Evolutionary conservation across 1,284 basidiomycete species (phyloP).

Genomic region (Marasmius sp.): DNA sequence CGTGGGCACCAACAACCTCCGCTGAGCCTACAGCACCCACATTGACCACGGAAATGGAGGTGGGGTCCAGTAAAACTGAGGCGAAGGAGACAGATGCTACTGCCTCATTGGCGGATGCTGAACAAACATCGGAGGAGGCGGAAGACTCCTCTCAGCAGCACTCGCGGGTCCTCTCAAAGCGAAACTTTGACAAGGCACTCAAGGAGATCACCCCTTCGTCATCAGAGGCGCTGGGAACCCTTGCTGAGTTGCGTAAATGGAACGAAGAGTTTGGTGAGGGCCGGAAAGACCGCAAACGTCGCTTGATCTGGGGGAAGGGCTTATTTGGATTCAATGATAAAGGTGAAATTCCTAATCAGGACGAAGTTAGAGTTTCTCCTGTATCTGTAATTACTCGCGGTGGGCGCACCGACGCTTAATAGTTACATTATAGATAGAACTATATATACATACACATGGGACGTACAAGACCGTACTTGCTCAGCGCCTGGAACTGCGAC

Average conservation of each 20-base stretch:
- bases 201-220: slow-evolving; percentile 86
- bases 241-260: slow-evolving; percentile 86
- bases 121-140: neutral
- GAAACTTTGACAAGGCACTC: slow-evolving; percentile 80
- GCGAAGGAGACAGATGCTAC: neutral
- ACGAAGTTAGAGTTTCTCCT: slow-evolving; percentile 40
- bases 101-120: neutral
- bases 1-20: slow-evolving; percentile 51
- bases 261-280: slow-evolving; percentile 91
- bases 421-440: slow-evolving; percentile 8
- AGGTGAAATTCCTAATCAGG: slow-evolving; percentile 32
- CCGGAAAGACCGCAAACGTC: slow-evolving; percentile 54
- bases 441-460: neutral
- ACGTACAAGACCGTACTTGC: neutral
- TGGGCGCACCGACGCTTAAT: neutral
- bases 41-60: slow-evolving; percentile 13
- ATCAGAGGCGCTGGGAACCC: slow-evolving; percentile 77
- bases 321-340: slow-evolving; percentile 68
- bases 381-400: slow-evolving; percentile 13
- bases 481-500: slow-evolving; percentile 28
- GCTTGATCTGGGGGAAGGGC: slow-evolving; percentile 74
- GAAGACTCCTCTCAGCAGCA: slow-evolving; percentile 2
- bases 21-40: slow-evolving; percentile 7
- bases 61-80: neutral
- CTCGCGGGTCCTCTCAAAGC: slow-evolving; percentile 49